These are phyloP conservation scores for Fusarium siculi DNA, from an alignment of 2,329 filamentous ascomycete genomes.

Conservation along the genomic window DNA sequence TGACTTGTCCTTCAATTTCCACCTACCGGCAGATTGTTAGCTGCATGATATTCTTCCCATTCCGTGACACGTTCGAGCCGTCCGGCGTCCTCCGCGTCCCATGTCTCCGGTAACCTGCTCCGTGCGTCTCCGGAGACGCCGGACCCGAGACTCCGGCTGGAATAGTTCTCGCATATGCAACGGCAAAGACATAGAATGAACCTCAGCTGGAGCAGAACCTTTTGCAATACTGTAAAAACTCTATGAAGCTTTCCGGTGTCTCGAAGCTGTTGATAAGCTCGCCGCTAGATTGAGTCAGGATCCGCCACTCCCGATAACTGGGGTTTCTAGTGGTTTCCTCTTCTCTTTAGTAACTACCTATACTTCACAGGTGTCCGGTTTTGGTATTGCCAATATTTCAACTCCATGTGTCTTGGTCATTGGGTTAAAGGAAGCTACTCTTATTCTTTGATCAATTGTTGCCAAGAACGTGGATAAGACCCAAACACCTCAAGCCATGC, in stretches of 20 bases:
- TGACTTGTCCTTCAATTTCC: neutral
- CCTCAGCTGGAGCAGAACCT: neutral
- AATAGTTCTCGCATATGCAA: conserved; percentile 16
- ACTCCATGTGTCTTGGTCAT: neutral
- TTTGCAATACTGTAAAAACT: neutral
- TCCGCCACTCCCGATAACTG: conserved; percentile 30
- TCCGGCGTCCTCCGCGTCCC: conserved; percentile 22
- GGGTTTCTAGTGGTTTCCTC: conserved; percentile 23
- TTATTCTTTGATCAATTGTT: neutral
- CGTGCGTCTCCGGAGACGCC: conserved; percentile 34
- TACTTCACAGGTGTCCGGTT: neutral
- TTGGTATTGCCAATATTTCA: neutral
- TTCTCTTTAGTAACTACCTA: neutral
- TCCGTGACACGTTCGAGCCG: conserved; percentile 33
- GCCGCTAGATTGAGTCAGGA: conserved; percentile 32
- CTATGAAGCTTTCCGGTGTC: conserved; percentile 23
- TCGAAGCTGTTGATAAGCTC: conserved; percentile 7
- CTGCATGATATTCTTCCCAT: conserved; percentile 18
- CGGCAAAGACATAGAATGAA: neutral
- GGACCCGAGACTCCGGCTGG: conserved; percentile 30
- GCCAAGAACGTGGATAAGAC: too few species aligned
- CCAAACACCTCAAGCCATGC: accelerated
- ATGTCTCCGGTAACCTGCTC: conserved; percentile 27
- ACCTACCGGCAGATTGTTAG: conserved; percentile 5
- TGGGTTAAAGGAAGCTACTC: neutral